A percentile compares a stretch with the other conserved stretches of the same genome.
These are phyloP conservation scores for Sporisorium scitamineum DNA, from an alignment of 1,284 basidiomycete genomes.

Conservation along the genomic window DNA sequence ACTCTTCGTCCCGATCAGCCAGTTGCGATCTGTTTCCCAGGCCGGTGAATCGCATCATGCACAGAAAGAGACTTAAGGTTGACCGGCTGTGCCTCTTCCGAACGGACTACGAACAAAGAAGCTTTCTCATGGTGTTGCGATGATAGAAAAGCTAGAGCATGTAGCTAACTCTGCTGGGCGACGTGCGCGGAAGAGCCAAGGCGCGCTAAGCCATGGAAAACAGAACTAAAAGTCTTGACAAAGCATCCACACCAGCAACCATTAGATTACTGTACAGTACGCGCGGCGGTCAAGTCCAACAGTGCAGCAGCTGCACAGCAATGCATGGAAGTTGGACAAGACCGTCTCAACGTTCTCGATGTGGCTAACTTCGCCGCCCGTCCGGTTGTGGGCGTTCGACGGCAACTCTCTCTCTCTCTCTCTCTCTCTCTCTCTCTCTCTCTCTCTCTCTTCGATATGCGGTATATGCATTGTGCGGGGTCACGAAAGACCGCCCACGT, in stretches of 20 bases:
- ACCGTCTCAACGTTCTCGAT: neutral
- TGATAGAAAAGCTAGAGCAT: neutral
- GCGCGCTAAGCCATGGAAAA: slow-evolving; percentile 14
- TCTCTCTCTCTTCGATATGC: neutral
- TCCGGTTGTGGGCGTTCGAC: neutral
- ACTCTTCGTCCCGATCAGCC: neutral
- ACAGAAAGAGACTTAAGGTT: neutral
- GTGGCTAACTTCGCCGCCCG: neutral
- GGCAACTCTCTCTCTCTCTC: too few relatives aligned
- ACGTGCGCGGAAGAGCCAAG: neutral
- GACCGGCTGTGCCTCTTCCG: slow-evolving; percentile 2
- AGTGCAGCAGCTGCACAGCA: slow-evolving; percentile 7
- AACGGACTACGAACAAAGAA: neutral
- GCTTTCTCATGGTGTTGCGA: neutral
- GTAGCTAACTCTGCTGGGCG: neutral
- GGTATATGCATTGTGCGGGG: neutral
- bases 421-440: too few relatives aligned
- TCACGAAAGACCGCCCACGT: neutral
- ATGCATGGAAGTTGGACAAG: neutral
- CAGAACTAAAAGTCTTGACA: slow-evolving; percentile 26
- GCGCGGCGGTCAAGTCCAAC: slow-evolving; percentile 18
- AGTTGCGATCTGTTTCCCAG: neutral
- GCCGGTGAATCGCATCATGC: neutral
- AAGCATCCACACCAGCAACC: neutral
- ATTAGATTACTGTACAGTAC: too few relatives aligned